These are phyloP conservation scores for Petrea volubilis DNA, from an alignment of 257 asterid species.

Conservation along the genomic window DNA sequence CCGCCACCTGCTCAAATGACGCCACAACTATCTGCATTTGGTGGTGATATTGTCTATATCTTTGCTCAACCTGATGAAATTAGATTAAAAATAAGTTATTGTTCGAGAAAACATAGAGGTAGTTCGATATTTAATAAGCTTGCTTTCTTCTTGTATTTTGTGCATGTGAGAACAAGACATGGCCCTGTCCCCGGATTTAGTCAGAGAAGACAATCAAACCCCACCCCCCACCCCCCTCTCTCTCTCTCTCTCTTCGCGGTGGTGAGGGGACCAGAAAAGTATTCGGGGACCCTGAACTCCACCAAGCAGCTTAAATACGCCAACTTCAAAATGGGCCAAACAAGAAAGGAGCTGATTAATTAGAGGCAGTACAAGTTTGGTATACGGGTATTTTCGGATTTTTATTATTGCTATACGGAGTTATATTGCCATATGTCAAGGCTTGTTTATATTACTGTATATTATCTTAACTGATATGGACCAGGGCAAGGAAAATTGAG, in stretches of 20 bases:
- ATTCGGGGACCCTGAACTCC: conserved; percentile 20
- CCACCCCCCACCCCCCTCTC: too few relatives aligned
- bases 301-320: conserved; percentile 30
- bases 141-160: background rate
- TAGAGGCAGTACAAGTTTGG: conserved; percentile 9
- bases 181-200: background rate
- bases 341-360: background rate
- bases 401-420: background rate
- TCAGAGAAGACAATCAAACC: conserved; percentile 13
- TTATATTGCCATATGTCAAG: background rate
- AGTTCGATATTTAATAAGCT: background rate
- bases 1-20: conserved; percentile 70
- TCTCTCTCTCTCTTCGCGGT: background rate
- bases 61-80: conserved; percentile 59
- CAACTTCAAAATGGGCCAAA: conserved; percentile 28
- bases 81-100: background rate
- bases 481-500: conserved; percentile 28
- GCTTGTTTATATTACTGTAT: background rate
- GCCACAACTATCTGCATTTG: conserved; percentile 60
- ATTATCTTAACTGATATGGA: conserved; percentile 33
- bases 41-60: conserved; percentile 61
- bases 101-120: background rate
- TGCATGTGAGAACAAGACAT: background rate
- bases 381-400: conserved; percentile 17
- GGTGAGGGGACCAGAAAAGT: conserved; percentile 20